A percentile compares a stretch with the other conserved stretches of the same genome.
These are phyloP conservation scores for Candida frijolesensis DNA, from an alignment of 1,139 yeast species.

Conservation along the genomic window DNA sequence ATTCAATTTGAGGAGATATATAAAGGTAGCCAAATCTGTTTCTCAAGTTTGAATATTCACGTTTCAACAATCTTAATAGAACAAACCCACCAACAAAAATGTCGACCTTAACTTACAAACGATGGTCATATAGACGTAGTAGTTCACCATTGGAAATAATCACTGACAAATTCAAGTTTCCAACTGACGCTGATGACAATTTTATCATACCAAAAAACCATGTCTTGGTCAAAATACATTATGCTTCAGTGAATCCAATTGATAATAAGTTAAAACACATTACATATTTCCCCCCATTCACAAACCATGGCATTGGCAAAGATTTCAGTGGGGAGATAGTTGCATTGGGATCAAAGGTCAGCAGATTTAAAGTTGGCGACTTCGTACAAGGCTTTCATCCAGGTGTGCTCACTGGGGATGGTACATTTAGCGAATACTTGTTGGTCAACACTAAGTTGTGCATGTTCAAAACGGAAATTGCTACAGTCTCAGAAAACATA, in stretches of 20 bases:
- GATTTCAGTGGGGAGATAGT: constrained; percentile 69
- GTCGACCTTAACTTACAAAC: background rate
- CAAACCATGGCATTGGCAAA: constrained; percentile 53
- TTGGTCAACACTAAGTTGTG: constrained; percentile 30
- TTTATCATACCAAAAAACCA: constrained; percentile 35
- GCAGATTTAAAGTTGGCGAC: constrained; percentile 56
- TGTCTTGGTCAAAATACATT: constrained; percentile 57
- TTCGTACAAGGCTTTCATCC: constrained; percentile 58
- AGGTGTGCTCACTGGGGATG: constrained; percentile 44
- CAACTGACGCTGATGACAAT: background rate
- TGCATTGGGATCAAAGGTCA: constrained; percentile 47
- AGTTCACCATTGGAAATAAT: constrained; percentile 1
- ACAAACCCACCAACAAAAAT: background rate
- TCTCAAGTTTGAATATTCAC: background rate
- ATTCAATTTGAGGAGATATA: background rate
- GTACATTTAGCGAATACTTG: constrained; percentile 49
- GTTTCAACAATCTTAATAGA: too few relatives aligned
- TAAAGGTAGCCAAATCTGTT: background rate
- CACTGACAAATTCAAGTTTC: background rate
- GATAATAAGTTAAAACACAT: constrained; percentile 54
- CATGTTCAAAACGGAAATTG: constrained; percentile 33
- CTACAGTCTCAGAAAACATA: constrained; percentile 49
- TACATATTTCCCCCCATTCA: constrained; percentile 17
- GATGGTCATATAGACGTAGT: background rate
- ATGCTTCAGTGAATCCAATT: constrained; percentile 70